Evolutionary conservation across 2,329 filamentous ascomycete species (phyloP), one percentile per base, ranked within the genome.

Genomic region (Venturia oleaginea): DNA sequence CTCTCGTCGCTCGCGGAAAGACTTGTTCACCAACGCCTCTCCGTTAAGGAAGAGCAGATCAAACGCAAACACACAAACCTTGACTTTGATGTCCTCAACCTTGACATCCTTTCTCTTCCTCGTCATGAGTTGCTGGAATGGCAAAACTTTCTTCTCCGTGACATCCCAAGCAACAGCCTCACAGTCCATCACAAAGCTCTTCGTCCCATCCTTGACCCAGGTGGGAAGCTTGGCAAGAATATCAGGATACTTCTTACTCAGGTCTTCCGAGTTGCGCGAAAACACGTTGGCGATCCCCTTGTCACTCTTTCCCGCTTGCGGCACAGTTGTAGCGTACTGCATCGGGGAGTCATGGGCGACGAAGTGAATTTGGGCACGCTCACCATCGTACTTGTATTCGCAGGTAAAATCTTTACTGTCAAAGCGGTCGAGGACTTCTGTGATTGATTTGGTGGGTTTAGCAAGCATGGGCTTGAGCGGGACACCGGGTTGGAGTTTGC

Each of bases 351-450:
- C 89, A 67, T 91, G 90, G 4, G 92, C 88, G 38, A 97, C 91
- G 69, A 96, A 99, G 74, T 99, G 94, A 61, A 99, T 97, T 74
- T 99, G 94, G n/a, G 94, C 94, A 73, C 94, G 84, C 76, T 99
- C 94, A 60, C 94, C 94, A 71, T 99, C 94, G 72, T 99, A 99
- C 76, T 99, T 99, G 82, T 96, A 99, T 75, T 99, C 94, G 77
- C 94, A 99, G 0, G 94, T 97, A 72, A 99, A 99, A 32, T 88
- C 89, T 73, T 96, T 94, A 68, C 90, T 87, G 73, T 97, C 94
- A 69, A 99, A 99, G 5, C 94, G 90, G 76, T 99, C 93, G 13
- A 99, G 83, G 0, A 99, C 94, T 77, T 99, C 94, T 0, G 92
- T 96, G 70, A 99, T 97, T 5, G 94, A 92, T 75, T 99, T 99